Conservation (phyloP, 169 alveolate species). For the Plasmodium vivax region DNA sequence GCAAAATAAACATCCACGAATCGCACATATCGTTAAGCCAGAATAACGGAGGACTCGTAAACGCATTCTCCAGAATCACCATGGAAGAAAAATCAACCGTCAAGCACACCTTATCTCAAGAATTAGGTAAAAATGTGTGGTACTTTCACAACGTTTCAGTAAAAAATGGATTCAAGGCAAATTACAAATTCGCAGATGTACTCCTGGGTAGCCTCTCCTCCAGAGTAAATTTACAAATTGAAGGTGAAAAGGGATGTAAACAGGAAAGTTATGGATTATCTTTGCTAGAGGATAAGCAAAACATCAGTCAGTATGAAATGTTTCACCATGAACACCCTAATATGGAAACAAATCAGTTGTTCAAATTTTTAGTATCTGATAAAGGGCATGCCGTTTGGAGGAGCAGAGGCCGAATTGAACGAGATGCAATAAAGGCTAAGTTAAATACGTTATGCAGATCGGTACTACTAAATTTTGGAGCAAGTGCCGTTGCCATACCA, state of each 20-base stretch:
- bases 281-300: constrained; percentile 56
- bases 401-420: constrained; percentile 79
- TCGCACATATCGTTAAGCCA: constrained; percentile 69
- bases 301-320: constrained; percentile 78
- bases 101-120: constrained; percentile 79
- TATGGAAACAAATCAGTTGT: constrained; percentile 76
- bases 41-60: constrained; percentile 77
- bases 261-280: constrained; percentile 69
- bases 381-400: constrained; percentile 82
- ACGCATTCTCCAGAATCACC: constrained; percentile 76
- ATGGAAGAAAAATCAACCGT: constrained; percentile 76
- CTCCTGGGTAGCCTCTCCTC: constrained; percentile 76
- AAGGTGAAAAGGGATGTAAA: constrained; percentile 56
- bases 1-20: constrained; percentile 76
- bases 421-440: constrained; percentile 77
- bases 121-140: constrained; percentile 73
- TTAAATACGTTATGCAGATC: constrained; percentile 77
- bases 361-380: constrained; percentile 76
- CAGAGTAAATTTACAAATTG: constrained; percentile 79
- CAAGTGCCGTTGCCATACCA: constrained; percentile 80
- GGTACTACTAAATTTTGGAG: constrained; percentile 77
- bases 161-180: constrained; percentile 57
- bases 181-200: constrained; percentile 62
- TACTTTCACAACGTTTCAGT: constrained; percentile 79
- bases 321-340: constrained; percentile 78